Percentiles rank a stretch among this genome's conserved stretches.
These are phyloP conservation scores for Drechslerella coelobrocha DNA, from an alignment of 2,329 filamentous ascomycete genomes.

Conservation along the genomic window DNA sequence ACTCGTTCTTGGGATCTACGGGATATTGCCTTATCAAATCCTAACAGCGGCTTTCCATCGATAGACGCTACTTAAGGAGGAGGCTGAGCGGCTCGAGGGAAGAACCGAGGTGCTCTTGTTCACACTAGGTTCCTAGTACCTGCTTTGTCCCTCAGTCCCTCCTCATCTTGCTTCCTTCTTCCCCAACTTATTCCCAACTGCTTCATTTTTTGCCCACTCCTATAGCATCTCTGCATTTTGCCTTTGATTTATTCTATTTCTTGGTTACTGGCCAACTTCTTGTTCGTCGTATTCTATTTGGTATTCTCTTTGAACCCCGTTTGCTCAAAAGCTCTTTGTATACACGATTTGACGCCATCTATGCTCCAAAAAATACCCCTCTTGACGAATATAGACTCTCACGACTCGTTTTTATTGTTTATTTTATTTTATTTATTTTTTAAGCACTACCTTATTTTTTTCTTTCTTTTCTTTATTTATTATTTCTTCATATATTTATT, in stretches of 20 bases:
- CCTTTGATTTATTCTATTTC: too few relatives aligned
- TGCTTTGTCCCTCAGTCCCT: too few relatives aligned
- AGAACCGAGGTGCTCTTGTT: too few relatives aligned
- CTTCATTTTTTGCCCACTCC: too few relatives aligned
- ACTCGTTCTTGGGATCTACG: conserved; percentile 62
- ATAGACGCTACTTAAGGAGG: too few relatives aligned
- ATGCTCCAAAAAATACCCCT: conserved; percentile 33
- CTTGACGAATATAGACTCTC: conserved; percentile 45
- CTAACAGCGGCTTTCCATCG: conserved; percentile 58
- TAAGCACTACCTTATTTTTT: not conserved
- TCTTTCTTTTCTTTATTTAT: conserved; percentile 40
- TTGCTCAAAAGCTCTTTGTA: conserved; percentile 23
- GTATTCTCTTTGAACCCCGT: not conserved
- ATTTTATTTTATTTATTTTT: conserved; percentile 32
- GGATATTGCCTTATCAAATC: conserved; percentile 77
- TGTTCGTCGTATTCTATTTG: conserved; percentile 4
- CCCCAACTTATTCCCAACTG: too few relatives aligned
- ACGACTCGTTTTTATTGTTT: conserved; percentile 17
- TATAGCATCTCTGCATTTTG: too few relatives aligned
- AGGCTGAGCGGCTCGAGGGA: too few relatives aligned
- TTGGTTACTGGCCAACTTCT: too few relatives aligned
- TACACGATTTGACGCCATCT: conserved; percentile 12
- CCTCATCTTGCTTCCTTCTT: too few relatives aligned
- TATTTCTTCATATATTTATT: conserved; percentile 3
- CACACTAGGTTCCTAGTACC: too few relatives aligned